Percentiles rank a stretch among this genome's conserved stretches.
These are phyloP conservation scores for Mucor velutinosus DNA, from an alignment of 371 early-diverging fungal species.

Conservation along the genomic window DNA sequence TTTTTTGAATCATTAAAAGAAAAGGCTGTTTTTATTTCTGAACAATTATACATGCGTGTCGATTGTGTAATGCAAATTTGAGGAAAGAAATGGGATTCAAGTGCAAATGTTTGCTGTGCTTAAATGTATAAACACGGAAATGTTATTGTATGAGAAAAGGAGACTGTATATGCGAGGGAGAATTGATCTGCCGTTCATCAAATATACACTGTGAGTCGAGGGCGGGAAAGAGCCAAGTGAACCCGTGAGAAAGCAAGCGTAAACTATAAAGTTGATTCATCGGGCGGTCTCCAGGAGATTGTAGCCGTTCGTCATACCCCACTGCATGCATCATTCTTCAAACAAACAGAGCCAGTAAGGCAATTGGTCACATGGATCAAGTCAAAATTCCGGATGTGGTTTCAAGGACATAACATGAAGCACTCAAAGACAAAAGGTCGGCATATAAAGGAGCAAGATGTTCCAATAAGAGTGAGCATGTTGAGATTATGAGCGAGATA, in stretches of 20 bases:
- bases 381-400: conserved; percentile 1
- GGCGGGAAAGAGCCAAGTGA: not conserved
- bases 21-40: not conserved
- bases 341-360: not conserved
- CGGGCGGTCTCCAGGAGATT: conserved; percentile 11
- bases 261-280: not conserved
- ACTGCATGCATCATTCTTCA: not conserved
- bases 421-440: not conserved
- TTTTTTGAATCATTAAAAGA: not conserved
- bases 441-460: not conserved
- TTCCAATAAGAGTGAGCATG: not conserved
- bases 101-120: not conserved
- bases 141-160: not conserved
- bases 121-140: too few species aligned
- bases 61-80: too few species aligned
- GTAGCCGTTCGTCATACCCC: not conserved
- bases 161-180: not conserved
- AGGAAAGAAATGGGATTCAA: too few species aligned
- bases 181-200: too few species aligned
- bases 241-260: not conserved
- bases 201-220: too few species aligned
- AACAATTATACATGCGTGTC: too few species aligned
- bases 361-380: not conserved
- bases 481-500: too few species aligned
- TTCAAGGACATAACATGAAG: not conserved